A percentile compares a stretch with the other conserved stretches of the same genome.
Conservation (phyloP, 2,329 filamentous ascomycete species). For the Ceratocystis smalleyi region DNA sequence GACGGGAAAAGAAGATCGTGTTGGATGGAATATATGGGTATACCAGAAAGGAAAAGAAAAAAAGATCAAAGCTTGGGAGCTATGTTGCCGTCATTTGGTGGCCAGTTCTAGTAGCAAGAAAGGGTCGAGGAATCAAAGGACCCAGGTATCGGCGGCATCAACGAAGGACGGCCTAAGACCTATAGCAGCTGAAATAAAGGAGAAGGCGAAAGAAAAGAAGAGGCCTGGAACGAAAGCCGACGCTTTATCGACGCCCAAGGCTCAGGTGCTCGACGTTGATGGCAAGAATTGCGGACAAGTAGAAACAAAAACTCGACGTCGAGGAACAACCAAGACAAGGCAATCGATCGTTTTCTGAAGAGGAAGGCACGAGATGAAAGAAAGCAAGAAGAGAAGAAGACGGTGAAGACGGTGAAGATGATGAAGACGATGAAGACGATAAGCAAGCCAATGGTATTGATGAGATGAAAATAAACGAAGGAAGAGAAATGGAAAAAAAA, state of each 20-base stretch:
- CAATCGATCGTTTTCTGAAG: neutral
- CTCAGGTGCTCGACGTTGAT: neutral
- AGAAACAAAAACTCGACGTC: neutral
- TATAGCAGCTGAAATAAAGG: neutral
- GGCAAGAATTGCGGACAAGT: neutral
- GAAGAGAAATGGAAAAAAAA: conserved; percentile 1
- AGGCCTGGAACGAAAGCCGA: neutral
- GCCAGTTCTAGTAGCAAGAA: neutral
- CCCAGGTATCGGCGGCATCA: neutral
- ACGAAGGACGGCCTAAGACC: neutral
- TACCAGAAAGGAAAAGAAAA: neutral
- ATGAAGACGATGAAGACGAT: too few relatives aligned
- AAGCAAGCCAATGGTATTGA: neutral
- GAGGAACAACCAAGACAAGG: neutral
- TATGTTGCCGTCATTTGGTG: neutral
- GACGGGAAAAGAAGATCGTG: neutral
- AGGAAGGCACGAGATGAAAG: neutral
- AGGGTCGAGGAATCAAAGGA: neutral
- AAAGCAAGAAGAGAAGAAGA: neutral
- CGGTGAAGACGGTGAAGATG: too few relatives aligned
- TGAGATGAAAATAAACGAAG: neutral
- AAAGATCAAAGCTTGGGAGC: conserved; percentile 1
- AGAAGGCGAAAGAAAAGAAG: neutral
- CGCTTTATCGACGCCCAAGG: neutral
- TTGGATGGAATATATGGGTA: neutral